Evolutionary conservation across 495 filamentous ascomycete species (phyloP).

Genomic region (Xylaria cubensis): DNA sequence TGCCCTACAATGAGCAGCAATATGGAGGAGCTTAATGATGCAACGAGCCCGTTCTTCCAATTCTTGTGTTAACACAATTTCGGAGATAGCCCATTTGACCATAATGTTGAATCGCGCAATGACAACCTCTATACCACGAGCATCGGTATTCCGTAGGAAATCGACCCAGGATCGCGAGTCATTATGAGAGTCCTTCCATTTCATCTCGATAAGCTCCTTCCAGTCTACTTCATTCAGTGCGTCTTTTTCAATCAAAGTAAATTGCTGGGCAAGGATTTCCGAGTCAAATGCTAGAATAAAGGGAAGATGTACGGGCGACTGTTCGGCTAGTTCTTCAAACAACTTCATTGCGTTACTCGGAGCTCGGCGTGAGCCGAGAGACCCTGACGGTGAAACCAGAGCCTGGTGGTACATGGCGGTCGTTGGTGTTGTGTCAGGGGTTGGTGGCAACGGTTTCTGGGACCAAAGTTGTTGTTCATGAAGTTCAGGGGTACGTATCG

Average conservation of each 20-base stretch:
- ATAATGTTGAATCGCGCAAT: conserved; percentile 96
- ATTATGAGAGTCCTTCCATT: conserved; percentile 75
- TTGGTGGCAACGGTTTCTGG: conserved; percentile 58
- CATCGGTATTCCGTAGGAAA: conserved; percentile 81
- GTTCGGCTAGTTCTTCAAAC: conserved; percentile 36
- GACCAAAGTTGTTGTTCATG: conserved; percentile 52
- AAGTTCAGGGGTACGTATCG: conserved; percentile 40
- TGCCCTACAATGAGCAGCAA: conserved; percentile 81
- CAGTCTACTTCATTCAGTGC: conserved; percentile 96
- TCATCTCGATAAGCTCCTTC: conserved; percentile 95
- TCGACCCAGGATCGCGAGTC: conserved; percentile 87
- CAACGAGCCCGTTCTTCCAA: conserved; percentile 82
- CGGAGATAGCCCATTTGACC: conserved; percentile 95
- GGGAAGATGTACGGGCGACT: conserved; percentile 71
- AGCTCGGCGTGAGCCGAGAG: conserved; percentile 47
- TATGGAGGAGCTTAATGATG: conserved; percentile 91
- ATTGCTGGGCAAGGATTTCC: conserved; percentile 87
- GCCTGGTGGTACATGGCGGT: conserved; percentile 39
- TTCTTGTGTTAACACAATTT: conserved; percentile 83
- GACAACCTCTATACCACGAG: conserved; percentile 91
- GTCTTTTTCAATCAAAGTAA: conserved; percentile 95
- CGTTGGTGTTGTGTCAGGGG: conserved; percentile 60
- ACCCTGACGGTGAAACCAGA: conserved; percentile 42
- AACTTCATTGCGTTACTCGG: conserved; percentile 44
- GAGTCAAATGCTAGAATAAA: conserved; percentile 94